Evolutionary conservation across 805 yeast genomes (phyloP).

Genomic region (Saccharomycopsis javanensis): DNA sequence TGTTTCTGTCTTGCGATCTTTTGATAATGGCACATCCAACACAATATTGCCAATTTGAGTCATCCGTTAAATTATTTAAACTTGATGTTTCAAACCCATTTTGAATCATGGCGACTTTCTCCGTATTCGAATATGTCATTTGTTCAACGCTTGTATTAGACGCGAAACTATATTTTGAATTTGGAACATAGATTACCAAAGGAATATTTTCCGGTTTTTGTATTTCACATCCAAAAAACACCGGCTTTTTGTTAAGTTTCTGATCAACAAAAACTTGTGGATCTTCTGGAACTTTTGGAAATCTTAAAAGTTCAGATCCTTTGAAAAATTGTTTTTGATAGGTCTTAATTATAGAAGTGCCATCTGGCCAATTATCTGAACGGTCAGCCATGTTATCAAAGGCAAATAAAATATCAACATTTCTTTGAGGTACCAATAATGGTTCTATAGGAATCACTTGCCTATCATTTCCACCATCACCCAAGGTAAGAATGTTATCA

Average conservation of each 20-base stretch:
- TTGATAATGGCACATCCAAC: slow-evolving; percentile 76
- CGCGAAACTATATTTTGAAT: slow-evolving; percentile 50
- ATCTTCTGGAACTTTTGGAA: slow-evolving; percentile 68
- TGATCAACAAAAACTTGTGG: slow-evolving; percentile 44
- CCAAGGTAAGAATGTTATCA: slow-evolving; percentile 27
- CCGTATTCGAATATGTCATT: slow-evolving; percentile 48
- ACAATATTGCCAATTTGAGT: slow-evolving; percentile 61
- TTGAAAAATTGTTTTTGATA: slow-evolving; percentile 18
- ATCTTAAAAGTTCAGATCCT: slow-evolving; percentile 49
- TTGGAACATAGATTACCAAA: slow-evolving; percentile 64
- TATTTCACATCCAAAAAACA: slow-evolving; percentile 75
- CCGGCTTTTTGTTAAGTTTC: slow-evolving; percentile 59
- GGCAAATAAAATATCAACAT: slow-evolving; percentile 47
- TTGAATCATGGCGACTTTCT: slow-evolving; percentile 47
- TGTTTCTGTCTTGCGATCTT: slow-evolving; percentile 63
- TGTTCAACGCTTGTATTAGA: slow-evolving; percentile 66
- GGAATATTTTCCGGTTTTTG: slow-evolving; percentile 30
- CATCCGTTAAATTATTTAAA: slow-evolving; percentile 57
- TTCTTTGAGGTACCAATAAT: slow-evolving; percentile 41
- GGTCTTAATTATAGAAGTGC: slow-evolving; percentile 10
- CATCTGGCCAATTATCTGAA: slow-evolving; percentile 21
- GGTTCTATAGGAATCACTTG: slow-evolving; percentile 52
- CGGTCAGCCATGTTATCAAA: slow-evolving; percentile 39
- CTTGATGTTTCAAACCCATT: slow-evolving; percentile 71
- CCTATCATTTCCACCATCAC: slow-evolving; percentile 54